A percentile compares a stretch with the other conserved stretches of the same genome.
Conservation (phyloP, 1,284 basidiomycete genomes). For the Irpex sp. region DNA sequence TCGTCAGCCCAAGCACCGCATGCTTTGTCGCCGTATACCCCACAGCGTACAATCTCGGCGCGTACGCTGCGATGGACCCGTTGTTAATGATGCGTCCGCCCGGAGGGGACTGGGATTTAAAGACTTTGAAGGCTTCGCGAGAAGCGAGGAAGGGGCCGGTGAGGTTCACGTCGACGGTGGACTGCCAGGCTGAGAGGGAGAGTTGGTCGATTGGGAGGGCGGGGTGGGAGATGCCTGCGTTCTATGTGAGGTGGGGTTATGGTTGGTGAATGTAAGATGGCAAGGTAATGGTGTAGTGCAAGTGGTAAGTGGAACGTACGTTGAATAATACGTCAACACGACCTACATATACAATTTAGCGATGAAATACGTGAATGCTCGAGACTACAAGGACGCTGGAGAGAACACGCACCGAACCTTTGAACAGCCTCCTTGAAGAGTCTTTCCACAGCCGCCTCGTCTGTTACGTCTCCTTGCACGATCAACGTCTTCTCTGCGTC, state of each 20-base stretch:
- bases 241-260: constrained; percentile 33
- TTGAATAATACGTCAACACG: constrained; percentile 80
- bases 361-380: neutral
- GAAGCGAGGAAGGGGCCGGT: constrained; percentile 74
- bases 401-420: constrained; percentile 48
- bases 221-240: constrained; percentile 58
- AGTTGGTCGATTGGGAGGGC: constrained; percentile 60
- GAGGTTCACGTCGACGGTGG: constrained; percentile 69
- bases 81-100: constrained; percentile 86
- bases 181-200: constrained; percentile 56
- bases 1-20: constrained; percentile 73
- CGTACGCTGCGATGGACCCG: constrained; percentile 72
- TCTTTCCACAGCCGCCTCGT: constrained; percentile 54
- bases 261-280: neutral
- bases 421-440: constrained; percentile 55
- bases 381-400: neutral
- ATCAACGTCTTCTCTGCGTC: constrained; percentile 34
- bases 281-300: neutral
- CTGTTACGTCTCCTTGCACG: constrained; percentile 60
- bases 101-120: constrained; percentile 69
- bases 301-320: constrained; percentile 35
- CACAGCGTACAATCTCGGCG: constrained; percentile 63
- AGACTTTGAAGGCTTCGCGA: constrained; percentile 68
- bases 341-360: constrained; percentile 32
- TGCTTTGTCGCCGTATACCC: constrained; percentile 80